These are phyloP conservation scores for Dactylis glomerata DNA, from an alignment of 176 grass and related monocot species.

Conservation along the genomic window DNA sequence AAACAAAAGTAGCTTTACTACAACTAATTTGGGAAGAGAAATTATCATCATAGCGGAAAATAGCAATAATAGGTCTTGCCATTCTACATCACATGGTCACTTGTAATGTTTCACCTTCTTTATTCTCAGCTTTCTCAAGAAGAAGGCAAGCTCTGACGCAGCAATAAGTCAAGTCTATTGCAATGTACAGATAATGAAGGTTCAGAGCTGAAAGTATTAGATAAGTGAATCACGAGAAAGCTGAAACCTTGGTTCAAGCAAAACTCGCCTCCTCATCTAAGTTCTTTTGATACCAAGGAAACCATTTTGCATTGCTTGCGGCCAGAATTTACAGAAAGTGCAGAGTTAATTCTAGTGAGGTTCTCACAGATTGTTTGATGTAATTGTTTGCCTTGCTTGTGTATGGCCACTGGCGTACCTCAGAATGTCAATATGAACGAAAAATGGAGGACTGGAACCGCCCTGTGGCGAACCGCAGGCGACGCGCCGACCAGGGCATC, in stretches of 20 bases:
- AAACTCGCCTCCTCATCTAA: neutral
- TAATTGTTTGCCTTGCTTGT: neutral
- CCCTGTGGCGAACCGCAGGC: no score
- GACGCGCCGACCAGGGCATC: no score
- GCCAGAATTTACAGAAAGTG: neutral
- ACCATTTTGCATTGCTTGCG: neutral
- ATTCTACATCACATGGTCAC: neutral
- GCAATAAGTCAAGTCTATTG: neutral
- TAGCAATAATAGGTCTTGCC: neutral
- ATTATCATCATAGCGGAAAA: neutral
- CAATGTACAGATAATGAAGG: neutral
- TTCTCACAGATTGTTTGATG: neutral
- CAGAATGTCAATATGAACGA: no score
- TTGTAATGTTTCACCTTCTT: neutral
- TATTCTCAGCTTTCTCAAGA: constrained; percentile 4
- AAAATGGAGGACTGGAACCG: no score
- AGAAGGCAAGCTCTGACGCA: neutral
- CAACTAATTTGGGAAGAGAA: neutral
- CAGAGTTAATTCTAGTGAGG: neutral
- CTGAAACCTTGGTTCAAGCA: neutral
- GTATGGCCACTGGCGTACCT: neutral
- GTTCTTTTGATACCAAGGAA: neutral
- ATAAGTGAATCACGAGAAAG: neutral
- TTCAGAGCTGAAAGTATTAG: neutral
- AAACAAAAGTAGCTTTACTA: neutral